A percentile compares a stretch with the other conserved stretches of the same genome.
Conservation (phyloP, 352 stramenopile species). For the Globisporangium lucens region DNA sequence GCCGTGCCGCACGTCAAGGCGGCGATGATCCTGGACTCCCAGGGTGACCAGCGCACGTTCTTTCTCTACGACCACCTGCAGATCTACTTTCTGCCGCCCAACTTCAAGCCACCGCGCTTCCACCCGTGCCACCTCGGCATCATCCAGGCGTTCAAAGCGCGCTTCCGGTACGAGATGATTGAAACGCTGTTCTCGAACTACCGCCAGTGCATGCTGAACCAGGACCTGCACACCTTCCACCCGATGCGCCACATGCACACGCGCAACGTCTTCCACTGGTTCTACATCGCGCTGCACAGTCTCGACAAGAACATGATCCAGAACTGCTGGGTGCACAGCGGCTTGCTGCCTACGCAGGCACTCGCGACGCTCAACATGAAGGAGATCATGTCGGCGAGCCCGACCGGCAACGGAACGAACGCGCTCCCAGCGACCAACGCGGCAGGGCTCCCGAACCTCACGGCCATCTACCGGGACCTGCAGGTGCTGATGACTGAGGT, state of each 20-base stretch:
- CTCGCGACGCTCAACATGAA: constrained; percentile 71
- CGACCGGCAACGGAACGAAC: neutral
- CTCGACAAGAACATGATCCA: constrained; percentile 69
- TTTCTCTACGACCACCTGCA: constrained; percentile 83
- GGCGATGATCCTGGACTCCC: constrained; percentile 82
- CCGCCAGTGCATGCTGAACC: constrained; percentile 42
- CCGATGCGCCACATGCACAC: constrained; percentile 55
- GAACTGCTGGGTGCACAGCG: constrained; percentile 70
- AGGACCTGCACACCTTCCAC: constrained; percentile 50
- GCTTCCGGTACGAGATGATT: constrained; percentile 75
- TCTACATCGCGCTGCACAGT: constrained; percentile 70
- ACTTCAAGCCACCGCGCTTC: constrained; percentile 71
- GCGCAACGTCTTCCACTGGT: constrained; percentile 84
- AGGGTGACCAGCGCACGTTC: constrained; percentile 83
- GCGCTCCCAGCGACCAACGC: constrained; percentile 14
- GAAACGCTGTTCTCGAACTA: constrained; percentile 74
- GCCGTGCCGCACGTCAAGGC: constrained; percentile 83
- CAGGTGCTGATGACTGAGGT: constrained; percentile 62
- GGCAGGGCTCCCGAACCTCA: constrained; percentile 31
- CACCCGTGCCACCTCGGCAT: constrained; percentile 74
- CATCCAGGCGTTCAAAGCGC: constrained; percentile 77
- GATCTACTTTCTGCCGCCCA: constrained; percentile 78
- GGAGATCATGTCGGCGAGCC: constrained; percentile 31
- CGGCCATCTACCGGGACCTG: constrained; percentile 51
- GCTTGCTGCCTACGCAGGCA: constrained; percentile 59